A percentile compares a stretch with the other conserved stretches of the same genome.
These are phyloP conservation scores for Cordyceps cicadae DNA, from an alignment of 2,329 filamentous ascomycete species.

Conservation along the genomic window DNA sequence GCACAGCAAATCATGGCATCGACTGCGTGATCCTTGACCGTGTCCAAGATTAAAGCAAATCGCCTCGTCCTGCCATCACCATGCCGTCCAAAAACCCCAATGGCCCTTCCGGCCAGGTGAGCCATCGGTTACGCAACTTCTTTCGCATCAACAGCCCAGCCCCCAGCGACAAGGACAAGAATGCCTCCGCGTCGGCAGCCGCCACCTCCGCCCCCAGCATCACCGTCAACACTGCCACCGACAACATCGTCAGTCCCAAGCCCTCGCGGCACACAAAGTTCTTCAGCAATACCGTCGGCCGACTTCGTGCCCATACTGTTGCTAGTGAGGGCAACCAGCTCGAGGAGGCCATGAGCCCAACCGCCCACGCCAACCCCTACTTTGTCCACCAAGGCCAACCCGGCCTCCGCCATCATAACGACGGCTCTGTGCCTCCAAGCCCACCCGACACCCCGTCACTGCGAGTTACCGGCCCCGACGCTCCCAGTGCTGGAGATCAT, in stretches of 20 bases:
- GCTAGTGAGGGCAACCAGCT: slow-evolving; percentile 87
- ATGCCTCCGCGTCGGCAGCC: slow-evolving; percentile 44
- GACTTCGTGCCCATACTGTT: slow-evolving; percentile 82
- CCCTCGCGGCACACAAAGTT: slow-evolving; percentile 79
- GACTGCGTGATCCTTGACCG: background rate
- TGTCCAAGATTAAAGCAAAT: slow-evolving; percentile 11
- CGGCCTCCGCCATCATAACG: slow-evolving; percentile 87
- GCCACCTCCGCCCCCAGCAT: slow-evolving; percentile 7
- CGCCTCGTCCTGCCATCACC: slow-evolving; percentile 14
- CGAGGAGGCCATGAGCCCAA: slow-evolving; percentile 84
- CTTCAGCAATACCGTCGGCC: slow-evolving; percentile 75
- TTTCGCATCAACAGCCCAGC: slow-evolving; percentile 54
- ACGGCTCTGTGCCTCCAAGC: slow-evolving; percentile 83
- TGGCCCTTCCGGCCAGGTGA: slow-evolving; percentile 50
- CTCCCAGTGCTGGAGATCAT: slow-evolving; percentile 50
- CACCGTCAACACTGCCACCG: slow-evolving; percentile 11
- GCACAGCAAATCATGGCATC: slow-evolving; percentile 6
- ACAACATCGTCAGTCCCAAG: slow-evolving; percentile 33
- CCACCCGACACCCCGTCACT: slow-evolving; percentile 82
- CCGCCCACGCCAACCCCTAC: slow-evolving; percentile 91
- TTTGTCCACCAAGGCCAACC: slow-evolving; percentile 95
- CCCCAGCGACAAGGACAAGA: slow-evolving; percentile 41
- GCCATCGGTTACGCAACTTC: slow-evolving; percentile 62
- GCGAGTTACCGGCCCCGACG: slow-evolving; percentile 61
- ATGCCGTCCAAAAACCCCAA: slow-evolving; percentile 49